Conservation (phyloP, 2,329 filamentous ascomycete genomes). For the Talaromyces islandicus region DNA sequence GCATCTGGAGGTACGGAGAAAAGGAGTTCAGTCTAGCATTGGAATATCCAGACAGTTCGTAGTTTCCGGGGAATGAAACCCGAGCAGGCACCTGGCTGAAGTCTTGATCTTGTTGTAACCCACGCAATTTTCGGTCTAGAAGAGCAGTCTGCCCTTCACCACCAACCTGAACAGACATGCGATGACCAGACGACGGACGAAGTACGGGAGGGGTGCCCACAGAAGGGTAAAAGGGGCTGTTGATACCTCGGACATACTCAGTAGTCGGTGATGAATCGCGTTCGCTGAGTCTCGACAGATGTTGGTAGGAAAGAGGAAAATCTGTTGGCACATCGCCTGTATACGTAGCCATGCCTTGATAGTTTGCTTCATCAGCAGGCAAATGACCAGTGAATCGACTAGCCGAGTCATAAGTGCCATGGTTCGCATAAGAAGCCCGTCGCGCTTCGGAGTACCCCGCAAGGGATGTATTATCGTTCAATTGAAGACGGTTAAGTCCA, state of each 20-base stretch:
- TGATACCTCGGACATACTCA: constrained; percentile 40
- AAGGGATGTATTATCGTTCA: constrained; percentile 26
- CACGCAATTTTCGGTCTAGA: constrained; percentile 45
- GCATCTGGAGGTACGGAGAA: constrained; percentile 31
- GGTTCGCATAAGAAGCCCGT: constrained; percentile 24
- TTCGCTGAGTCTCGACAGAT: constrained; percentile 37
- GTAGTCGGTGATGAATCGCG: constrained; percentile 42
- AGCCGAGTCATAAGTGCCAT: constrained; percentile 41
- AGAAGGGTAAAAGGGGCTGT: constrained; percentile 41
- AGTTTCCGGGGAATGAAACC: constrained; percentile 24
- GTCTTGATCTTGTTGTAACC: constrained; percentile 40
- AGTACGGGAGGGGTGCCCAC: constrained; percentile 39
- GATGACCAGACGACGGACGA: constrained; percentile 39
- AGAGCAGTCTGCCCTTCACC: constrained; percentile 39
- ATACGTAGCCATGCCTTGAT: constrained; percentile 21
- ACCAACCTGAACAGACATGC: constrained; percentile 29
- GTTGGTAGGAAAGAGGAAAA: constrained; percentile 29
- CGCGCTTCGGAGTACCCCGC: constrained; percentile 23
- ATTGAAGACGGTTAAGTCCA: constrained; percentile 28
- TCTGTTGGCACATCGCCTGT: constrained; percentile 24
- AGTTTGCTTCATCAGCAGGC: constrained; percentile 21
- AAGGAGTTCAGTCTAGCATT: constrained; percentile 27
- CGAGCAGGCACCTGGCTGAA: constrained; percentile 21
- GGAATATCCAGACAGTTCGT: constrained; percentile 29
- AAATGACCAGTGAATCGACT: constrained; percentile 38